Conservation (phyloP, 345 rosid species). For the Eucalyptus curtisii region DNA sequence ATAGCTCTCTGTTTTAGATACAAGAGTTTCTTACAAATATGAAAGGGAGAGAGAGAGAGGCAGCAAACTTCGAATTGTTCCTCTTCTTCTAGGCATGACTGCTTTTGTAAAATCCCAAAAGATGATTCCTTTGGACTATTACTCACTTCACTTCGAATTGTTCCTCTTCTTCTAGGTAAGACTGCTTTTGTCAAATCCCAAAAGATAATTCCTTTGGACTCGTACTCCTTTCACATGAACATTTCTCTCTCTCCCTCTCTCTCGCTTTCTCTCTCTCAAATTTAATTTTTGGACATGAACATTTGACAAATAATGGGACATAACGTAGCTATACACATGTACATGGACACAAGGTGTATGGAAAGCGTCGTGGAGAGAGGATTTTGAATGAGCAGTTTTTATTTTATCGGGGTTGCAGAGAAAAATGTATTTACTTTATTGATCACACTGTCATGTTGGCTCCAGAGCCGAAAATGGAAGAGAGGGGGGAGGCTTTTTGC, state of each 20-base stretch:
- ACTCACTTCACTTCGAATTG: no score
- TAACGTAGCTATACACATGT: neutral
- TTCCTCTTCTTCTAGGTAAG: slow-evolving; percentile 43
- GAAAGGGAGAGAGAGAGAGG: neutral
- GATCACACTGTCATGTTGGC: slow-evolving; percentile 34
- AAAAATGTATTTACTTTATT: slow-evolving; percentile 2
- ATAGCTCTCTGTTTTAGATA: neutral
- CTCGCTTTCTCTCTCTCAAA: neutral
- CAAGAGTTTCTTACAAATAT: neutral
- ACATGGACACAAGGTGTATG: neutral
- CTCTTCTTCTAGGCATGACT: slow-evolving; percentile 45
- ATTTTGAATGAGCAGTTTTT: neutral
- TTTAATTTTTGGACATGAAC: neutral
- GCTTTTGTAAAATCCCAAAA: slow-evolving; percentile 22
- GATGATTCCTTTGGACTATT: slow-evolving; percentile 14
- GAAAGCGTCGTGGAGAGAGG: neutral
- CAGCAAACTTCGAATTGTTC: slow-evolving; percentile 76
- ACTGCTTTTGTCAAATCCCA: slow-evolving; percentile 28
- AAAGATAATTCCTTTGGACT: slow-evolving; percentile 12
- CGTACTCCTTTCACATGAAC: neutral
- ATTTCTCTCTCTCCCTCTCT: neutral
- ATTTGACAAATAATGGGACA: neutral
- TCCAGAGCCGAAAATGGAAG: slow-evolving; percentile 7
- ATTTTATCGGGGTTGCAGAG: neutral
- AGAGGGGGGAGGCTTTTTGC: neutral